Percentiles rank a stretch among this genome's conserved stretches.
Evolutionary conservation across 768 basidiomycete species (phyloP).

Genomic region (Russula vinacea): DNA sequence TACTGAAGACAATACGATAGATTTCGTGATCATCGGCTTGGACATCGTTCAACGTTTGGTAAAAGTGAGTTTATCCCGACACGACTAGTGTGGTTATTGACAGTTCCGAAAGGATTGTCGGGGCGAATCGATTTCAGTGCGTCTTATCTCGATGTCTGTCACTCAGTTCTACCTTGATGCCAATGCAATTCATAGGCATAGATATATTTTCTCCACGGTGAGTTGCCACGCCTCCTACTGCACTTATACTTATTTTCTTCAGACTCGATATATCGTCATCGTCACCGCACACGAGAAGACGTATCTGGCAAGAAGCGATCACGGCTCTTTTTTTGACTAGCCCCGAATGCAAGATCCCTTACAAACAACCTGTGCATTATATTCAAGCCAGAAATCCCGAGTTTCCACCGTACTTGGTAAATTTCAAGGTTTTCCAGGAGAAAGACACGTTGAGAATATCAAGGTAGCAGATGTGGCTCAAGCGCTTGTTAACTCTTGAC

Average conservation of each 20-base stretch:
- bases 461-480: conserved; percentile 47
- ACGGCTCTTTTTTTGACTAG: conserved; percentile 62
- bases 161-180: neutral
- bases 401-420: conserved; percentile 67
- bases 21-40: conserved; percentile 62
- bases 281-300: conserved; percentile 60
- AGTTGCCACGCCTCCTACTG: conserved; percentile 14
- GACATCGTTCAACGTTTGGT: conserved; percentile 50
- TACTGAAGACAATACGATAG: conserved; percentile 37
- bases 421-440: conserved; percentile 58
- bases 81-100: neutral
- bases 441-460: conserved; percentile 73
- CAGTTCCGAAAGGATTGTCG: conserved; percentile 44
- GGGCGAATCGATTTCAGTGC: conserved; percentile 73
- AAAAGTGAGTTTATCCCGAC: conserved; percentile 49
- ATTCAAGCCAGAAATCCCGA: conserved; percentile 54
- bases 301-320: conserved; percentile 80
- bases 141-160: conserved; percentile 32
- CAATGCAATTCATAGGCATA: conserved; percentile 47
- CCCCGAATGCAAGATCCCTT: conserved; percentile 56
- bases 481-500: neutral
- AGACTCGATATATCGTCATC: conserved; percentile 57
- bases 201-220: conserved; percentile 79
- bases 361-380: conserved; percentile 54
- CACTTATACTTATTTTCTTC: neutral